These are phyloP conservation scores for Taphrina pruni DNA, from an alignment of 1,139 yeast species.

Conservation along the genomic window DNA sequence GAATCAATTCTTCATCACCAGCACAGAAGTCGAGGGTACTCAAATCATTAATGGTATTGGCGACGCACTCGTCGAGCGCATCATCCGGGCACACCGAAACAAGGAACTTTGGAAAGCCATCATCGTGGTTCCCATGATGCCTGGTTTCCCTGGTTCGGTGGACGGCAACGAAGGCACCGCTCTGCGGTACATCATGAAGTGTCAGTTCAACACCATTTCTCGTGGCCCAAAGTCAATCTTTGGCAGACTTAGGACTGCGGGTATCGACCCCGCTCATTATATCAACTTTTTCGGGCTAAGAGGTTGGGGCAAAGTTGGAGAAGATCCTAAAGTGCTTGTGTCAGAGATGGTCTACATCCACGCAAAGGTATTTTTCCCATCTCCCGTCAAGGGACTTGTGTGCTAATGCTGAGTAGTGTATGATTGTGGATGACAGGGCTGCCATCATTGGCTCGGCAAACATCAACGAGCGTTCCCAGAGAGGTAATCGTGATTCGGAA, in stretches of 20 bases:
- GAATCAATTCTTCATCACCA: conserved; percentile 89
- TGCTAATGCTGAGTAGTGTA: conserved; percentile 46
- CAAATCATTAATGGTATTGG: conserved; percentile 89
- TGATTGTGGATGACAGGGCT: conserved; percentile 91
- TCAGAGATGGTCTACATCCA: conserved; percentile 94
- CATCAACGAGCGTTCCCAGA: conserved; percentile 92
- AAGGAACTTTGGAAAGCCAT: conserved; percentile 87
- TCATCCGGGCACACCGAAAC: conserved; percentile 81
- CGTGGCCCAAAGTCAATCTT: conserved; percentile 90
- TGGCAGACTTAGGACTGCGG: conserved; percentile 75
- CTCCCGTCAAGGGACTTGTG: too few species aligned
- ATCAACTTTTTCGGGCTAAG: conserved; percentile 90
- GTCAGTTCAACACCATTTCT: conserved; percentile 91
- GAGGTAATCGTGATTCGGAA: conserved; percentile 93
- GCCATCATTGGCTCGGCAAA: conserved; percentile 97
- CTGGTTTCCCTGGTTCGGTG: conserved; percentile 94
- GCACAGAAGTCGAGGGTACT: conserved; percentile 84
- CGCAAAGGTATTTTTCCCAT: conserved; percentile 62
- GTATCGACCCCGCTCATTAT: conserved; percentile 83
- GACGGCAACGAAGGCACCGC: conserved; percentile 94
- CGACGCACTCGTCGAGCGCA: conserved; percentile 93
- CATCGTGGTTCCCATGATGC: conserved; percentile 92
- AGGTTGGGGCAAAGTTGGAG: conserved; percentile 94
- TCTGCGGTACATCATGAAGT: conserved; percentile 93
- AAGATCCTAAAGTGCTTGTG: conserved; percentile 65